Percentiles rank a stretch among this genome's conserved stretches.
phyloP scores from a whole-genome alignment of 2,329 filamentous ascomycete species.

The Cladosporium sp. region DNA sequence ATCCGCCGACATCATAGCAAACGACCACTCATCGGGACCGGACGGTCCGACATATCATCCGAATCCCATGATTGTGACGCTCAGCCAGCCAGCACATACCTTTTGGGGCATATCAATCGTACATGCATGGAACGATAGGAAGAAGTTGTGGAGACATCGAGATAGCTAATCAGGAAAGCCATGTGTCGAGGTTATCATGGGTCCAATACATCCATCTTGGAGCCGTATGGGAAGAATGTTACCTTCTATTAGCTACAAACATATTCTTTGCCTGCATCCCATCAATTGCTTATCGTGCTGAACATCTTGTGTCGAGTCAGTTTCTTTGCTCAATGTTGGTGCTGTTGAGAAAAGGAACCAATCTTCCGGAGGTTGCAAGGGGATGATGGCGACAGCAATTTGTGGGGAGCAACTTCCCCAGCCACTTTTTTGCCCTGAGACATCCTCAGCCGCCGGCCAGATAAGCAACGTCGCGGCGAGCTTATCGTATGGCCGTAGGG shows the following conservation, averaged over 20 bases:
- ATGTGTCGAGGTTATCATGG: neutral
- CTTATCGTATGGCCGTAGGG: neutral
- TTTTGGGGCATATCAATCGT: neutral
- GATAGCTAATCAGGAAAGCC: neutral
- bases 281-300: neutral
- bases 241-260: neutral
- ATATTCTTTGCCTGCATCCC: neutral
- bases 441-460: neutral
- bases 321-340: neutral
- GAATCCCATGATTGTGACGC: no score
- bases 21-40: neutral
- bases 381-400: neutral
- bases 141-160: neutral
- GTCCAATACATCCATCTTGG: neutral
- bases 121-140: neutral
- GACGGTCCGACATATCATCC: neutral
- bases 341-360: neutral
- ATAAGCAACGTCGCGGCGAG: conserved; percentile 1
- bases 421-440: neutral
- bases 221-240: neutral
- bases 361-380: no score
- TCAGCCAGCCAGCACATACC: neutral
- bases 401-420: neutral
- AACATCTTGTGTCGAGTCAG: neutral
- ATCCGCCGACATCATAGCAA: neutral